A percentile compares a stretch with the other conserved stretches of the same genome.
Evolutionary conservation across 495 filamentous ascomycete species (phyloP).

Genomic region (Neurospora tetraspora): DNA sequence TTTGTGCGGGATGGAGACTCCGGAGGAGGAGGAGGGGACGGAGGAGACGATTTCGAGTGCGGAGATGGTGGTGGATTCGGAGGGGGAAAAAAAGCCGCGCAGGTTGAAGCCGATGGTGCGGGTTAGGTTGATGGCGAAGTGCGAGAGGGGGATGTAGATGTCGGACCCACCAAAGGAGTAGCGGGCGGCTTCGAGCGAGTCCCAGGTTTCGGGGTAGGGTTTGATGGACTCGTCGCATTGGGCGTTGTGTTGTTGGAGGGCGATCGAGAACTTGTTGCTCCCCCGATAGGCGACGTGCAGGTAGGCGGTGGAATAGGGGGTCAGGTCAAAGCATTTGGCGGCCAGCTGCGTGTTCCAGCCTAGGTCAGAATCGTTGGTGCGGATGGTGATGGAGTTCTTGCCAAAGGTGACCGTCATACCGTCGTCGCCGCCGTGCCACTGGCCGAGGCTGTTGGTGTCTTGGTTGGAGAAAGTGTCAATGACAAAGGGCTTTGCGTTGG

Average conservation of each 20-base stretch:
- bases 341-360: constrained; percentile 60
- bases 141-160: constrained; percentile 65
- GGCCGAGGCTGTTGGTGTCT: constrained; percentile 51
- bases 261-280: constrained; percentile 55
- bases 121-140: constrained; percentile 56
- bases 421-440: constrained; percentile 59
- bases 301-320: constrained; percentile 45
- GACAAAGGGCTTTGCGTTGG: constrained; percentile 44
- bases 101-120: constrained; percentile 56
- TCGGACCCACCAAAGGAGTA: constrained; percentile 46
- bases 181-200: constrained; percentile 58
- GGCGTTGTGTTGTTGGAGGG: constrained; percentile 63
- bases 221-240: constrained; percentile 46
- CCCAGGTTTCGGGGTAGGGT: constrained; percentile 68
- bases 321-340: constrained; percentile 49
- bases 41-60: constrained; percentile 54
- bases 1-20: constrained; percentile 46
- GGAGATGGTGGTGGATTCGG: constrained; percentile 41
- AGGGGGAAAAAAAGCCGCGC: constrained; percentile 52
- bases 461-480: constrained; percentile 55
- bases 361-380: constrained; percentile 56
- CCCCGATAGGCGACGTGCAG: constrained; percentile 66
- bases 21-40: constrained; percentile 32
- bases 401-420: constrained; percentile 42
- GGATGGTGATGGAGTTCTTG: constrained; percentile 44